Conservation (phyloP, 805 yeast genomes). For the Metschnikowia chrysomelidarum region DNA sequence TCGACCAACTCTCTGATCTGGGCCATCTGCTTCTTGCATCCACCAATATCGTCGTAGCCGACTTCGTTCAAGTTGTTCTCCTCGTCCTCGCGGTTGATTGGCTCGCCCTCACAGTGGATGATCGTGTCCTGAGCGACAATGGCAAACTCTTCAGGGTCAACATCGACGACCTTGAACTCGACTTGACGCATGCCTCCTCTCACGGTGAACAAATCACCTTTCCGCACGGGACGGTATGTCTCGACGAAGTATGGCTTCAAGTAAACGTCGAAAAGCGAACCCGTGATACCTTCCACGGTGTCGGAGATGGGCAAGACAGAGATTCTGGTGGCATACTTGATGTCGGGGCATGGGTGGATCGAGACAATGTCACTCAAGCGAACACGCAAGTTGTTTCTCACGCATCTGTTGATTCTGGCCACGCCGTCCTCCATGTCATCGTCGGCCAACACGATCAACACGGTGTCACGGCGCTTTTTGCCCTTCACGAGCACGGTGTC, state of each 20-base stretch:
- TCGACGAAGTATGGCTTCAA: conserved; percentile 98
- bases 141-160: conserved; percentile 95
- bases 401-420: conserved; percentile 91
- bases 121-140: conserved; percentile 98
- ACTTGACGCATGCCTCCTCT: conserved; percentile 99
- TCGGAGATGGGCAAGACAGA: conserved; percentile 96
- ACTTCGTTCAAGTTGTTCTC: conserved; percentile 95
- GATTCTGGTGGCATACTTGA: conserved; percentile 93
- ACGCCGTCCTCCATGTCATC: conserved; percentile 96
- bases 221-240: conserved; percentile 97
- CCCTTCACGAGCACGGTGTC: conserved; percentile 97
- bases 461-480: conserved; percentile 97
- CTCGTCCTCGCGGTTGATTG: conserved; percentile 96
- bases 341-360: conserved; percentile 95
- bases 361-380: conserved; percentile 91
- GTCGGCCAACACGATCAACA: conserved; percentile 90
- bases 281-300: conserved; percentile 96
- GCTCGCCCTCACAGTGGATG: conserved; percentile 98
- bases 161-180: conserved; percentile 97
- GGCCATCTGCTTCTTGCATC: conserved; percentile 99
- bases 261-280: conserved; percentile 92
- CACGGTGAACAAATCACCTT: conserved; percentile 93
- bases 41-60: conserved; percentile 98
- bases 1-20: conserved; percentile 98
- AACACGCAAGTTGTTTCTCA: conserved; percentile 90